phyloP scores from a whole-genome alignment of 306 rosid species.

The Cicer yamashitae region DNA sequence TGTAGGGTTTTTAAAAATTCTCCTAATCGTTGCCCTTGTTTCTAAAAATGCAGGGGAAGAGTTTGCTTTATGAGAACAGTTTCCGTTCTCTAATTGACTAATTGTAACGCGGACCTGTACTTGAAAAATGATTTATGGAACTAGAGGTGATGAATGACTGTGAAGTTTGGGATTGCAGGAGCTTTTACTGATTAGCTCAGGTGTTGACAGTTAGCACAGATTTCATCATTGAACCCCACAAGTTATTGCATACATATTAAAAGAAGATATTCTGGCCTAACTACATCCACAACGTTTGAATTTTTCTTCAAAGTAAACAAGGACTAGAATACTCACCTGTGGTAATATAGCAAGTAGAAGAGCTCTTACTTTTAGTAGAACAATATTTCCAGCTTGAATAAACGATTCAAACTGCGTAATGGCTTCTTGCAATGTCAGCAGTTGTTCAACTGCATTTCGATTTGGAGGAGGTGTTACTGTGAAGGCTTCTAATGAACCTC shows the following conservation, averaged over 20 bases:
- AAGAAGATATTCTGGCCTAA: slow-evolving; percentile 8
- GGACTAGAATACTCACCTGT: slow-evolving; percentile 59
- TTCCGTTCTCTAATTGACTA: no score
- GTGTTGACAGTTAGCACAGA: not conserved
- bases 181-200: no score
- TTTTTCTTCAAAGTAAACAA: slow-evolving; percentile 2
- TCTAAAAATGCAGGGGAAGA: no score
- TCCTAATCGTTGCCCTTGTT: no score
- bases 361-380: slow-evolving; percentile 88
- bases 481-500: slow-evolving; percentile 69
- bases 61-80: no score
- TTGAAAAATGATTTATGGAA: no score
- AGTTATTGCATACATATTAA: slow-evolving; percentile 25
- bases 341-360: slow-evolving; percentile 83
- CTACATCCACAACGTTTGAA: slow-evolving; percentile 21
- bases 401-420: slow-evolving; percentile 75
- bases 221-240: slow-evolving; percentile 25
- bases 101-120: no score
- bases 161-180: no score
- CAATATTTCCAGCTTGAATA: slow-evolving; percentile 83
- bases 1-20: no score
- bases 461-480: slow-evolving; percentile 69
- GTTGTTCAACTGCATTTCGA: slow-evolving; percentile 87
- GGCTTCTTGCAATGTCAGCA: slow-evolving; percentile 83
- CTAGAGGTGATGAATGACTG: no score